A percentile compares a stretch with the other conserved stretches of the same genome.
Conservation (phyloP, 768 basidiomycete genomes). For the Collybia mongolica region DNA sequence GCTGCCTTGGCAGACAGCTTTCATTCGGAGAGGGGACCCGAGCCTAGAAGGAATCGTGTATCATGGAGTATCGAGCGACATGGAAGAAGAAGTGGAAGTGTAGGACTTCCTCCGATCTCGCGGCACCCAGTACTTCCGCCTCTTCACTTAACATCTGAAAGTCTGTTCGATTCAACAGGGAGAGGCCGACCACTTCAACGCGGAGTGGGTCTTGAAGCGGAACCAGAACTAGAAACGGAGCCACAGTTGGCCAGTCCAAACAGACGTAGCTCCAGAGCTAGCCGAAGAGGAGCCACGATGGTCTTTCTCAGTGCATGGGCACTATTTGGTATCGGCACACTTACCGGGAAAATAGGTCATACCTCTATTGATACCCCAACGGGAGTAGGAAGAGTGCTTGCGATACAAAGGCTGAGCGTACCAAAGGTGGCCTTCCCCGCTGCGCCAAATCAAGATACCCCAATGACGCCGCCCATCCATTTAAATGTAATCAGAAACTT, state of each 20-base stretch:
- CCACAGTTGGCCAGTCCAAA: conserved; percentile 19
- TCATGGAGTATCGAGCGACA: conserved; percentile 68
- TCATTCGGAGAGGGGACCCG: conserved; percentile 65
- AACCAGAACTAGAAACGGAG: conserved; percentile 20
- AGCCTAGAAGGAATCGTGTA: conserved; percentile 47
- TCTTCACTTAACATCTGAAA: conserved; percentile 32
- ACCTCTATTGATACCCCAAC: conserved; percentile 22
- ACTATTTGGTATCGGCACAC: conserved; percentile 65
- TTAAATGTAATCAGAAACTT: background rate
- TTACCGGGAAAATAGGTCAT: conserved; percentile 31
- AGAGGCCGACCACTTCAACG: conserved; percentile 49
- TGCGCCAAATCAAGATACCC: conserved; percentile 1
- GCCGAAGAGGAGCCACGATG: conserved; percentile 71
- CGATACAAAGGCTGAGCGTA: conserved; percentile 13
- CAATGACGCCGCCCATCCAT: background rate
- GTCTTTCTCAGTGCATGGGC: conserved; percentile 80
- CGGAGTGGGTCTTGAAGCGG: conserved; percentile 25
- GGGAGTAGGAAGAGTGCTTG: conserved; percentile 50
- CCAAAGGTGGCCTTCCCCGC: conserved; percentile 14
- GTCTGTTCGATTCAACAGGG: conserved; percentile 20
- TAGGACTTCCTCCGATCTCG: conserved; percentile 34
- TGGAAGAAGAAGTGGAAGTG: conserved; percentile 40
- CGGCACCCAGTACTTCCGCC: conserved; percentile 31
- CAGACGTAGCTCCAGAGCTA: conserved; percentile 58
- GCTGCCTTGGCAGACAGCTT: conserved; percentile 71